Evolutionary conservation across 2,329 filamentous ascomycete genomes (phyloP), one percentile per base, ranked within the genome.

Genomic region (Aspergillus uvarum): DNA sequence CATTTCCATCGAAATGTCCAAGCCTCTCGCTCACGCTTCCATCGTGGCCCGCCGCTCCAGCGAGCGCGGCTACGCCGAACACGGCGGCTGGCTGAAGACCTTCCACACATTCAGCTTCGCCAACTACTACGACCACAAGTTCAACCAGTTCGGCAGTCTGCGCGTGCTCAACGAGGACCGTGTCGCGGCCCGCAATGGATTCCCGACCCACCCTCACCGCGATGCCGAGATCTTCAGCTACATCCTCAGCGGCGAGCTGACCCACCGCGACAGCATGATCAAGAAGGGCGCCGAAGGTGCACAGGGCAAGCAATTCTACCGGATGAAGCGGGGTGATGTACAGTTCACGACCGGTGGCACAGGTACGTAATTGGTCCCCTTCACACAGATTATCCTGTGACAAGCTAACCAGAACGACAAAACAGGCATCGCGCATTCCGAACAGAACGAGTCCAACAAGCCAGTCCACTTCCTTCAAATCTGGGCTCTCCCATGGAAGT

Each of bases 211-310:
- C 73, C 87, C 87, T 26, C 92, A 96, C 76, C 85, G 89, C 64
- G 90, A 96, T 74, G 93, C 92, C 74, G 90, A 96, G 76, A 96
- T 96, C 78, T 96, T 94, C 82, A 88, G 84, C 72, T 95, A 96
- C 78, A 89, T 96, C 70, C 81, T 96, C n/a, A 86, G 82, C 51
- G 92, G 92, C 64, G 90, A 94, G 77, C 84, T 96, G 63, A 94
- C 92, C 51, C 92, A 96, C 79, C 88, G 91, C 51, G 92, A 96
- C 77, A 90, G 86, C 62, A 93, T 96, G 88, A 85, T 91, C 67
- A 85, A 85, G 74, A 91, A 88, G 76, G 86, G 86, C 50, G 76
- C 80, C 21, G 87, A 89, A 70, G 85, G 82, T 22, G 77, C 80
- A 63, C 82, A 83, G 48, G 75, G 74, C 11, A 86, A 90, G 72